Evolutionary conservation across 192 early-diverging fungal species (phyloP), one percentile per base, ranked within the genome.

Genomic region (Entomortierella beljakovae): DNA sequence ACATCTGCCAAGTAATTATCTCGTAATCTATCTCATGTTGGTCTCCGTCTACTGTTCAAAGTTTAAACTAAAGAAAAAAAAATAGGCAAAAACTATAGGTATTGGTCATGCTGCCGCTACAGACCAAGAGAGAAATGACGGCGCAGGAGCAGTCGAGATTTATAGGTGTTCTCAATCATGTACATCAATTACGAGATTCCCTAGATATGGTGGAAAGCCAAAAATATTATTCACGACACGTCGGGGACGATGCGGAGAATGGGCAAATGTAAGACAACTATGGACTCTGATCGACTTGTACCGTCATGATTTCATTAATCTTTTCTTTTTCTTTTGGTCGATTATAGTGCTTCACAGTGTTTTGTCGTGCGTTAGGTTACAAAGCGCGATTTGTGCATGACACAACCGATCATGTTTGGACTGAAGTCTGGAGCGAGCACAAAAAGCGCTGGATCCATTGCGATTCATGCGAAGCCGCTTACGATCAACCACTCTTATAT

Each of bases 391-490:
- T 64, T 53, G 82, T 88, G 33, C 64, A 80, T 57, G 86, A 88
- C 33, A 85, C 73, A 6, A 83, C 65, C 50, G 87, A 88, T 54
- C 87, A 88, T 63, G 85, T 87, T 2, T 88, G 87, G 87, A 86
- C 84, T 7, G 87, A 88, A 60, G 65, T 88, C 11, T 88, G 72
- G 61, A 85, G 82, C 32, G 80, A 83, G 28, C 57, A 68, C n/a
- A 70, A 86, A 42, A 51, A 81, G 33, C 73, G 87, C 31, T 88
- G 85, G 84, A 71, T 88, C 31, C 87, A 88, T 51, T 83, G 83
- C 42, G 87, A 88, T 66, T 40, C 85, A 16, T 88, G 87, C 31
- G 87, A 88, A 64, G 84, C 85, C n/a, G 84, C 87, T 6, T 88
- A 75, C 60, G 87, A 88, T 69, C 71, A 86, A 77, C 86, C 87